Base-by-base conservation (phyloP, 2,329 filamentous ascomycete genomes). In the Cladophialophora chaetospira region DNA sequence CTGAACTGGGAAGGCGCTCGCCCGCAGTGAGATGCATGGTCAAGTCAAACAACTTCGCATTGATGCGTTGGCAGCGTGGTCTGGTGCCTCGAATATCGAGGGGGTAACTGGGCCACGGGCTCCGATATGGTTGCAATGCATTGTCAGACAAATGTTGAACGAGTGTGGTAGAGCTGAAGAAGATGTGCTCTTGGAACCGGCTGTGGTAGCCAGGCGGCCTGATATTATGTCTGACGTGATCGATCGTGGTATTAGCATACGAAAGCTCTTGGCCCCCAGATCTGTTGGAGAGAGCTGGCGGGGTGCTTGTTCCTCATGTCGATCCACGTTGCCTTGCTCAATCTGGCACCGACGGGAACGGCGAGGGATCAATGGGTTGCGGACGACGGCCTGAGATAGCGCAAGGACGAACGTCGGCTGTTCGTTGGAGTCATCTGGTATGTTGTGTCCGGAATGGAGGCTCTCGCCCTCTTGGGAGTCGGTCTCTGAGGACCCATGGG, bases 401-500 rank as follows among this genome's bases (percentile, higher is more conserved):
- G 25, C 6, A 15, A 25, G 11, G 26, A 44, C 15, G 25, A 44
- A 19, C 25, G 15, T 15, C 31, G 9, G 5, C 19, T 36, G 40
- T 17, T 25, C n/a, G 36, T 23, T 31, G 52, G 47, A 28, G 21
- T 46, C 23, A 28, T 47, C 11, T 26, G 10, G 19, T 8, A 13
- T n/a, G 40, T 4, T 45, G 29, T 54, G 13, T 21, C 23, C 10
- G 29, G 35, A 15, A 42, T 42, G 36, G 31, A 23, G 10, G 21
- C 8, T 51, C 23, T 25, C 25, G 35, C 31, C 11, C 25, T 31
- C 52, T 61, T 61, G 15, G 58, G 46, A 15, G 57, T 55, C 42
- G 64, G 64, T 47, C 46, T 56, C 31, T 56, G 56, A 23, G 64
- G 64, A 11, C 64, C 64, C 36, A 63, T 61, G 28, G 64, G 64